phyloP scores from a whole-genome alignment of 768 basidiomycete genomes.

The Podaxis mareebaensis region DNA sequence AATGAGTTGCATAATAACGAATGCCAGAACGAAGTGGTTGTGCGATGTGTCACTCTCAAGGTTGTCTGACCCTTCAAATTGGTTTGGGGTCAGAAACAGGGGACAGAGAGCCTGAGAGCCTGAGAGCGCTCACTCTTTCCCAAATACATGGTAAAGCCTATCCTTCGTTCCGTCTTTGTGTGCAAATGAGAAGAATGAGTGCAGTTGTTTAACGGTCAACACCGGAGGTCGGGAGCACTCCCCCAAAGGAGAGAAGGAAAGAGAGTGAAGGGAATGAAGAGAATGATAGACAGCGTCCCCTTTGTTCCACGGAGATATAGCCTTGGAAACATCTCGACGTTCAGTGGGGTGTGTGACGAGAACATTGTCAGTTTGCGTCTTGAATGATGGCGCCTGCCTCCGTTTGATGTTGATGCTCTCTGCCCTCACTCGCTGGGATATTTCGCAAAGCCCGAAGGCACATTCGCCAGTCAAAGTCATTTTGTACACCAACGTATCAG shows the following conservation, averaged over 20 bases:
- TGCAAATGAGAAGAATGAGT: no score
- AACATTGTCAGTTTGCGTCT: not conserved
- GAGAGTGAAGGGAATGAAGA: not conserved
- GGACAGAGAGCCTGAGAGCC: not conserved
- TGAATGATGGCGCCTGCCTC: not conserved
- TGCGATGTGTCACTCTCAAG: not conserved
- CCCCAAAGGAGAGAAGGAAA: not conserved
- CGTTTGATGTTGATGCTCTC: not conserved
- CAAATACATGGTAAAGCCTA: not conserved
- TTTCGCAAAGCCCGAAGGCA: no score
- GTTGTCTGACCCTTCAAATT: slow-evolving; percentile 1
- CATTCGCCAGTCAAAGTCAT: no score
- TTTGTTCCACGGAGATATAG: not conserved
- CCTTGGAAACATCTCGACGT: not conserved
- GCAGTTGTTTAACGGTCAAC: slow-evolving; percentile 2
- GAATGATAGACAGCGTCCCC: not conserved
- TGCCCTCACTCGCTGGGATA: no score
- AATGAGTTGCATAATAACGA: slow-evolving; percentile 29
- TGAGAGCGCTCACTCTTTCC: not conserved
- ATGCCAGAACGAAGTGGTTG: slow-evolving; percentile 24
- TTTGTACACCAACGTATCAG: no score
- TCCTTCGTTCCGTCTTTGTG: no score
- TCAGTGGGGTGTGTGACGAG: not conserved
- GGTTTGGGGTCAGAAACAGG: not conserved
- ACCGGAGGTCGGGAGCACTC: not conserved